Evolutionary conservation across 352 stramenopile species (phyloP).

Genomic region (Phytopythium cucurbitacearum): DNA sequence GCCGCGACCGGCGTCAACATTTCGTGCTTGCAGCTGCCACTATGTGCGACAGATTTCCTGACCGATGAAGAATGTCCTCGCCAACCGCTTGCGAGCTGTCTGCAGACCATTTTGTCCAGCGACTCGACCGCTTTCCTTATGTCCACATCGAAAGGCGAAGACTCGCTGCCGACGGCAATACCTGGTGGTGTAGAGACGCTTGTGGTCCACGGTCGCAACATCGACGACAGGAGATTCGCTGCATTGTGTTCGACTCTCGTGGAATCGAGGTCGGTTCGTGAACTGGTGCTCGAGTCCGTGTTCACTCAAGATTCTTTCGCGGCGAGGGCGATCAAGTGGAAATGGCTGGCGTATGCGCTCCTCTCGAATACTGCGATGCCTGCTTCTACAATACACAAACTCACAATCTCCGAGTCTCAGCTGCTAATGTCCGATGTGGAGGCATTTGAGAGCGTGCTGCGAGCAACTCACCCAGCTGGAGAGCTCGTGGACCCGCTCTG

Average conservation of each 20-base stretch:
- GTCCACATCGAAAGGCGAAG: neutral
- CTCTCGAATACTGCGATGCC: neutral
- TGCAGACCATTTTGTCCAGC: constrained; percentile 9
- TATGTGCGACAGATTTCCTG: constrained; percentile 28
- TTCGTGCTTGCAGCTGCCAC: constrained; percentile 23
- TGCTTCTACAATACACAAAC: constrained; percentile 10
- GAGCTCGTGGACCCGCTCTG: constrained; percentile 30
- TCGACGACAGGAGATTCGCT: constrained; percentile 22
- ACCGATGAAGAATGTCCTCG: constrained; percentile 25
- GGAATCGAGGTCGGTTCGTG: constrained; percentile 7
- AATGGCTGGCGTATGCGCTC: constrained; percentile 20
- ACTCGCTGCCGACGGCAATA: too few relatives aligned
- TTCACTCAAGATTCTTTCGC: constrained; percentile 12
- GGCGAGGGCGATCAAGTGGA: constrained; percentile 18
- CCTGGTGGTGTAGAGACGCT: constrained; percentile 10
- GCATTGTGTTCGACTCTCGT: constrained; percentile 18
- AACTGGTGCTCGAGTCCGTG: constrained; percentile 16
- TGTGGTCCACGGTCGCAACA: constrained; percentile 17
- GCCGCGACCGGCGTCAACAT: constrained; percentile 16
- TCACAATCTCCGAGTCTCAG: constrained; percentile 13
- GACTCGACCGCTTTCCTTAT: neutral
- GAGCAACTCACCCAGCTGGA: constrained; percentile 11
- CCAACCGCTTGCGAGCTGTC: constrained; percentile 21
- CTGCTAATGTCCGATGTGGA: constrained; percentile 17
- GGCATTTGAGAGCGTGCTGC: constrained; percentile 16